Base-by-base conservation (phyloP, 2,329 filamentous ascomycete species). In the Dissoconium aciculare region DNA sequence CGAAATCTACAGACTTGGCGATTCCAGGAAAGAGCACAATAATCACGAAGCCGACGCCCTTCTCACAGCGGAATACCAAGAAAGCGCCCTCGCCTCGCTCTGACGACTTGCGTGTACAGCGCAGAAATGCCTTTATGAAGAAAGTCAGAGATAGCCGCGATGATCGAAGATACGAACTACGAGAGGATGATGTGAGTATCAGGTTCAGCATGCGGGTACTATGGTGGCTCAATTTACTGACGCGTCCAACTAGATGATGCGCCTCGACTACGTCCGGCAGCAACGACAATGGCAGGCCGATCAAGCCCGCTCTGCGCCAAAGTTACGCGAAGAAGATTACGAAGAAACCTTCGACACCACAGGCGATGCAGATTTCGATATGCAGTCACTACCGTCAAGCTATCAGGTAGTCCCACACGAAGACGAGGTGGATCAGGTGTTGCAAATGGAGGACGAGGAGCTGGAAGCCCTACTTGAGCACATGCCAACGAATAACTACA, bases 121-220 rank as follows among this genome's bases (percentile, higher is more conserved):
- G 80, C 34, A 62, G 79, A 27, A 67, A 69, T 17, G 59, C 78
- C 33, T 87, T 87, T 44, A 57, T 87, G 36, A 70, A 73, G 47
- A 78, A 58, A 31, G 58, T 66, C 8, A 49, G 57, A 30, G 55
- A 56, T 25, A 47, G 47, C 2, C 46, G 62, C 25, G 62, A 66
- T 4, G 61, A 66, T 4, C 52, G 50, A 46, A 52, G 55, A 28
- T 66, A 59, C 55, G 55, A 59, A 35, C 43, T 44, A 11, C 46
- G 62, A 16, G 56, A 60, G 1, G 63, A 66, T 17, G 59, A 64
- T 52, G 60, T 63, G 49, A 24, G 50, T 33, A 6, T 16, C 8
- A 11, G 10, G 4, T 4, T 14, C 6, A 10, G 9, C 8, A 27
- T 19, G 5, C 23, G 39, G 15, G 31, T 11, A 29, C 2, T 10